These are phyloP conservation scores for Effrenium voratum DNA, from an alignment of 73 alveolate genomes.

Conservation along the genomic window DNA sequence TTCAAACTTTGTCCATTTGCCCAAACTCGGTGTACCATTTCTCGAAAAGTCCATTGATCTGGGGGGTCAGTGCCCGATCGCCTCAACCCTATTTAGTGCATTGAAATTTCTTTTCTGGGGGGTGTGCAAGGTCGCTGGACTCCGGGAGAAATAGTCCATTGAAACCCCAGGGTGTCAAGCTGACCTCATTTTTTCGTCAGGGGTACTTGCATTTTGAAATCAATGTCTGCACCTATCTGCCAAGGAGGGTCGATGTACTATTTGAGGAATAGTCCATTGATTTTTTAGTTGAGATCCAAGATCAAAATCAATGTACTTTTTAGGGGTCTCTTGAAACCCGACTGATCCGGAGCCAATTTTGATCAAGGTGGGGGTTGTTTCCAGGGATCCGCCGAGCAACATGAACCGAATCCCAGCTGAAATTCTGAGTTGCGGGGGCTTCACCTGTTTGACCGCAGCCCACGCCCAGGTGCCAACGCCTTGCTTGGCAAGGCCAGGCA, in stretches of 20 bases:
- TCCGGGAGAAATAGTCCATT: conserved; percentile 1
- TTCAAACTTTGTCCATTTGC: background rate
- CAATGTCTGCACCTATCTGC: background rate
- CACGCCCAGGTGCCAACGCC: background rate
- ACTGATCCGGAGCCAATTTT: background rate
- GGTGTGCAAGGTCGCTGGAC: background rate
- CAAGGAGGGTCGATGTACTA: background rate
- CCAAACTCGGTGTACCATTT: background rate
- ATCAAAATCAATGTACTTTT: background rate
- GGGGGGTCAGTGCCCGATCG: background rate
- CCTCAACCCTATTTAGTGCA: background rate
- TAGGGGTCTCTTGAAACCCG: background rate
- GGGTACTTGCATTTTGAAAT: background rate
- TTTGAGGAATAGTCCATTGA: background rate
- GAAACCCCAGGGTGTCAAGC: background rate
- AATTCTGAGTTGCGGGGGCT: background rate
- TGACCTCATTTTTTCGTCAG: background rate
- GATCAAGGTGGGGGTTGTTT: background rate
- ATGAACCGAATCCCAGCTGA: background rate
- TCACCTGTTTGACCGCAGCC: background rate
- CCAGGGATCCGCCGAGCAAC: background rate
- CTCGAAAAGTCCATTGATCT: background rate
- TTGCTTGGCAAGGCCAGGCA: background rate
- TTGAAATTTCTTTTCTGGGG: background rate
- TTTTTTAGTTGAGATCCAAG: background rate